Percentiles rank a stretch among this genome's conserved stretches.
Evolutionary conservation across 139 green algal species (phyloP).

Genomic region (Volvox reticuliferus): DNA sequence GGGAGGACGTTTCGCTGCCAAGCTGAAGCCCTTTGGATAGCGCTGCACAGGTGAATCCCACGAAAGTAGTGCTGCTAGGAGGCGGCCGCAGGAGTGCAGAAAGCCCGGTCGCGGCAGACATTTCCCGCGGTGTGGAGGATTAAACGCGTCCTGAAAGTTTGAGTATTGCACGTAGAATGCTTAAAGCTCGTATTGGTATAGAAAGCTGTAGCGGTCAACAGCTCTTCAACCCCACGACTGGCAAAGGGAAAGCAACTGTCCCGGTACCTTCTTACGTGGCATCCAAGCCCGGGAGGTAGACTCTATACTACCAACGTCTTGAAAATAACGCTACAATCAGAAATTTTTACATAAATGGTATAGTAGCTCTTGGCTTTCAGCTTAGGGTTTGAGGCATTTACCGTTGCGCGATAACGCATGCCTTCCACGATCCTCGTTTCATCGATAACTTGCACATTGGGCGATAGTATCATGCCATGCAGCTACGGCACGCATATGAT

Average conservation of each 20-base stretch:
- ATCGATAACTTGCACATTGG: no score
- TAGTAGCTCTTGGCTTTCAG: no score
- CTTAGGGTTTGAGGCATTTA: not conserved
- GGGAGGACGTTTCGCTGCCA: not conserved
- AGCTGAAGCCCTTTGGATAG: no score
- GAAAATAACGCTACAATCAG: no score
- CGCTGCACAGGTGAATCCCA: no score
- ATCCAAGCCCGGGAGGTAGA: not conserved
- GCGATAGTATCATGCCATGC: no score
- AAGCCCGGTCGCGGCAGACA: not conserved
- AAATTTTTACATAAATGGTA: no score
- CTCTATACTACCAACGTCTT: not conserved
- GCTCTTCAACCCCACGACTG: not conserved
- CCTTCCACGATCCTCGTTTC: not conserved
- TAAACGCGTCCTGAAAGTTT: no score
- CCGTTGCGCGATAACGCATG: not conserved
- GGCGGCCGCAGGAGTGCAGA: not conserved
- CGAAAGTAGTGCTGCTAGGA: not conserved
- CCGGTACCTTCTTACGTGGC: conserved; percentile 15
- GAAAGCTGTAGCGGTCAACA: not conserved
- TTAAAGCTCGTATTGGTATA: no score
- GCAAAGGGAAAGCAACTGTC: not conserved
- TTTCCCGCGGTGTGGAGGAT: not conserved
- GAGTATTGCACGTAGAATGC: no score
- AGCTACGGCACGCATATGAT: no score